Percentiles rank a stretch among this genome's conserved stretches.
phyloP scores from a whole-genome alignment of 257 asterid genomes.

The Euphrasia confusa region DNA sequence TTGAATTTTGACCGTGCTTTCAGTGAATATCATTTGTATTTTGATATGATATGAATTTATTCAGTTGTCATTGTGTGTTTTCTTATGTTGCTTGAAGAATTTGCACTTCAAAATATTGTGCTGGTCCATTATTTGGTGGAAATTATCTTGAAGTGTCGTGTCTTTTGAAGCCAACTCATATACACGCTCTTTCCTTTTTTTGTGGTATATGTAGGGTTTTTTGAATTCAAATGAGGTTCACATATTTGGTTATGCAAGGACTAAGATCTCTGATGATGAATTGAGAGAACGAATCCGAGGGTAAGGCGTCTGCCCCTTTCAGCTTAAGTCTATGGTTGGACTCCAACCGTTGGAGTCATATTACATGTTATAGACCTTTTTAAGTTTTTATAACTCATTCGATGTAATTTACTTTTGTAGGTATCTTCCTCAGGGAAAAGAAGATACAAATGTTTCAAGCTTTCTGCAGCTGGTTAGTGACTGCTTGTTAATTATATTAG shows the following conservation, averaged over 20 bases:
- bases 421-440: constrained; percentile 65
- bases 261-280: constrained; percentile 76
- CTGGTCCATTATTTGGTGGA: not conserved
- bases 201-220: constrained; percentile 59
- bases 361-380: not conserved
- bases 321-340: constrained; percentile 1
- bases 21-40: not conserved
- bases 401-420: constrained; percentile 33
- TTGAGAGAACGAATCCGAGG: constrained; percentile 77
- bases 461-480: constrained; percentile 84
- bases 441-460: constrained; percentile 39
- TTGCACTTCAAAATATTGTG: not conserved
- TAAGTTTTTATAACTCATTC: not conserved
- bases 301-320: constrained; percentile 34
- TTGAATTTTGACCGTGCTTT: not conserved
- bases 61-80: not conserved
- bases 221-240: constrained; percentile 76
- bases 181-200: constrained; percentile 9
- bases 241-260: constrained; percentile 97
- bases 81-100: not conserved
- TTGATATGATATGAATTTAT: not conserved
- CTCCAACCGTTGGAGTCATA: no score
- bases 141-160: not conserved
- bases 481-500: constrained; percentile 13
- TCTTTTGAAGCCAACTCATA: constrained; percentile 13